Conservation (phyloP, 1,284 basidiomycete genomes). For the Termitomyces sp. region DNA sequence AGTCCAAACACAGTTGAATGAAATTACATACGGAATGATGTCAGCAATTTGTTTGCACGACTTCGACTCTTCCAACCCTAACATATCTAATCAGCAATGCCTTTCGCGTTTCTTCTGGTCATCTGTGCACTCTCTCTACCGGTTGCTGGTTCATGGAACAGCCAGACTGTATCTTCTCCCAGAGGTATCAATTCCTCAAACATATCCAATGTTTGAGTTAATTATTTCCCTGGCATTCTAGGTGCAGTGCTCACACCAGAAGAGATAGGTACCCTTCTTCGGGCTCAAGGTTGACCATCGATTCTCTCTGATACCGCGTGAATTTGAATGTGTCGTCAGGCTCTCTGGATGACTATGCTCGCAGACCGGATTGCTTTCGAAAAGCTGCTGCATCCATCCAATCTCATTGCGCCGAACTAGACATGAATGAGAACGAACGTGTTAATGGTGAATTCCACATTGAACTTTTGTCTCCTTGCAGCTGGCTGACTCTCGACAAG, state of each 20-base stretch:
- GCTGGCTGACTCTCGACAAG: conserved; percentile 29
- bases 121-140: neutral
- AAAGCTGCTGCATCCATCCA: conserved; percentile 42
- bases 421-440: conserved; percentile 54
- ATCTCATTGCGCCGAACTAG: conserved; percentile 48
- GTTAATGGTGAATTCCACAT: conserved; percentile 40
- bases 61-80: neutral
- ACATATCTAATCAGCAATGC: neutral
- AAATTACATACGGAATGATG: neutral
- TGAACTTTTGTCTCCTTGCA: neutral
- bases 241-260: conserved; percentile 11
- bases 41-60: neutral
- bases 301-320: neutral
- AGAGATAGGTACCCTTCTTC: conserved; percentile 12
- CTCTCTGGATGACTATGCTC: conserved; percentile 29
- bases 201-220: neutral
- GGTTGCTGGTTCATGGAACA: neutral
- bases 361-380: conserved; percentile 62
- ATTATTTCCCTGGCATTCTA: neutral
- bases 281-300: conserved; percentile 10
- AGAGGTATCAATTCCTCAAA: neutral
- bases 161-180: neutral
- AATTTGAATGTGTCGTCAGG: conserved; percentile 14
- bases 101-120: neutral
- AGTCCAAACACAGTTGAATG: too few species aligned